Percentiles rank a stretch among this genome's conserved stretches.
phyloP scores from a whole-genome alignment of 2,329 filamentous ascomycete species.

The Fusarium coicis region DNA sequence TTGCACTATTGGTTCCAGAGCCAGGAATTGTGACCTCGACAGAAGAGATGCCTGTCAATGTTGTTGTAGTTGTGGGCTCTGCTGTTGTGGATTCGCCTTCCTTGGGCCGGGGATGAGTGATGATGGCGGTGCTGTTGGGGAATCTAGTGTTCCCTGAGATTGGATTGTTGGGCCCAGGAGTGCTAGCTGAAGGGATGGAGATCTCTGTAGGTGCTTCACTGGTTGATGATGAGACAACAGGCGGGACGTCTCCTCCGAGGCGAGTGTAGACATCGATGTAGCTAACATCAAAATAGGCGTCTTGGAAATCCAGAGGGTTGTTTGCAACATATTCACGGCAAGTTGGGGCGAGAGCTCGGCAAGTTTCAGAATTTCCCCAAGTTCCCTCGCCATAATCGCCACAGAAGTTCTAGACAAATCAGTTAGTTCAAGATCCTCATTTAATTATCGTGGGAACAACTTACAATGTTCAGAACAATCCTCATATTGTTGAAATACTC shows the following conservation, averaged over 20 bases:
- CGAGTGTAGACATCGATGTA: slow-evolving; percentile 61
- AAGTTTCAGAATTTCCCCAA: slow-evolving; percentile 55
- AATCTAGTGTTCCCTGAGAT: neutral
- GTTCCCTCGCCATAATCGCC: slow-evolving; percentile 74
- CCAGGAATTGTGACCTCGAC: slow-evolving; percentile 41
- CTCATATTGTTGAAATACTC: slow-evolving; percentile 74
- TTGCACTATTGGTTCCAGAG: slow-evolving; percentile 17
- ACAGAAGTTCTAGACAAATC: slow-evolving; percentile 69
- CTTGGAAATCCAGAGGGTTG: slow-evolving; percentile 56
- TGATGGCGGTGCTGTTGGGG: neutral
- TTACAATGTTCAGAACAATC: slow-evolving; percentile 76
- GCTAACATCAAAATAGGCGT: slow-evolving; percentile 63
- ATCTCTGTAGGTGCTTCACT: neutral
- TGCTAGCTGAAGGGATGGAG: neutral
- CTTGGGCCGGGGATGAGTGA: neutral
- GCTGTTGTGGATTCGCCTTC: neutral
- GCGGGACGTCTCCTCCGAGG: slow-evolving; percentile 7
- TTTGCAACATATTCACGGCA: slow-evolving; percentile 59
- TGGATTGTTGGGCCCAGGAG: neutral
- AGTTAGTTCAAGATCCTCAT: neutral
- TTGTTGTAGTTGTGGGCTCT: slow-evolving; percentile 45
- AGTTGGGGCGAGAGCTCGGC: slow-evolving; percentile 54
- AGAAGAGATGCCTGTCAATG: slow-evolving; percentile 42
- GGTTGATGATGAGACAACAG: slow-evolving; percentile 7
- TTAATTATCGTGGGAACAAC: slow-evolving; percentile 3